A percentile compares a stretch with the other conserved stretches of the same genome.
These are phyloP conservation scores for Gracilaria gracilis DNA, from an alignment of 23 red algal species.

Conservation along the genomic window DNA sequence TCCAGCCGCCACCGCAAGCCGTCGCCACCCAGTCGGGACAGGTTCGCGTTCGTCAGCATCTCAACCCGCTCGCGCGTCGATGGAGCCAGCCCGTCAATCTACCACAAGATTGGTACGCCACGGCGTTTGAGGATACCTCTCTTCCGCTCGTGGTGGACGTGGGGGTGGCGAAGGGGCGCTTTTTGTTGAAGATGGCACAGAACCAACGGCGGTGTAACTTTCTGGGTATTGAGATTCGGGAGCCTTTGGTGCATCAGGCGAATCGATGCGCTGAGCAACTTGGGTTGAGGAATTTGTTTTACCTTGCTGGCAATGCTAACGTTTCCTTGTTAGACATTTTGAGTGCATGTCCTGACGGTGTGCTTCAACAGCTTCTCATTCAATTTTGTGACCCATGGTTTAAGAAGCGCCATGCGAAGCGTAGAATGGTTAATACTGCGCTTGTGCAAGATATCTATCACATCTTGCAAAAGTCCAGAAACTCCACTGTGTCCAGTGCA, in stretches of 20 bases:
- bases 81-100: conserved; percentile 63
- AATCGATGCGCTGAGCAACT: conserved; percentile 40
- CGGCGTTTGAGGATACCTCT: conserved; percentile 34
- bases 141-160: conserved; percentile 86
- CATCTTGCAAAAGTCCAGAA: conserved; percentile 31
- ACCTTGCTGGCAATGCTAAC: conserved; percentile 85
- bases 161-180: conserved; percentile 91
- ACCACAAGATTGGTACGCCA: conserved; percentile 54
- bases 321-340: conserved; percentile 69
- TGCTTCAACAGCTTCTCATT: conserved; percentile 58
- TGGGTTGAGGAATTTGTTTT: conserved; percentile 66
- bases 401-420: conserved; percentile 94
- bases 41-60: conserved; percentile 90
- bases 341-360: not conserved
- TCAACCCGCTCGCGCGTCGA: conserved; percentile 89
- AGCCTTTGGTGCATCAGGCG: conserved; percentile 84
- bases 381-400: conserved; percentile 98
- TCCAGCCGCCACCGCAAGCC: conserved; percentile 46
- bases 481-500: not conserved
- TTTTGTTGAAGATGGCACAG: conserved; percentile 58
- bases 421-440: conserved; percentile 76
- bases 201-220: conserved; percentile 61
- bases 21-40: conserved; percentile 24
- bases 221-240: conserved; percentile 94
- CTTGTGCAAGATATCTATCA: conserved; percentile 69